phyloP scores from a whole-genome alignment of 2,329 filamentous ascomycete genomes.

The Scleromitrula shiraiana region DNA sequence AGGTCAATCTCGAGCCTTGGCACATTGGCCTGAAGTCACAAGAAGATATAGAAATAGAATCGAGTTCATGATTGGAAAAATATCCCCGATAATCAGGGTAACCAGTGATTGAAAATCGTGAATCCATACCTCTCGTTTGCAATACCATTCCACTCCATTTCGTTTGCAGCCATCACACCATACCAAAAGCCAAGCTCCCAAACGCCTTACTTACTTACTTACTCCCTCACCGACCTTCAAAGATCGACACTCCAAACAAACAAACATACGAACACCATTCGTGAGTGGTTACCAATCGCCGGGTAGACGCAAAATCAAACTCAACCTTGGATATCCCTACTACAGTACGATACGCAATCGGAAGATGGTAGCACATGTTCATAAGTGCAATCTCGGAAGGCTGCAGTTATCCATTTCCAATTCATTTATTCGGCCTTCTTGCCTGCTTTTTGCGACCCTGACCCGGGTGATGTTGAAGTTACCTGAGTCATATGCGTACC shows the following conservation, averaged over 20 bases:
- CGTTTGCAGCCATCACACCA: background rate
- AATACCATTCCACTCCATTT: too few species aligned
- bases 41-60: too few species aligned
- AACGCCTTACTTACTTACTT: too few species aligned
- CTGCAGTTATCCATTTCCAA: slow-evolving; percentile 16
- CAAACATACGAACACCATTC: too few species aligned
- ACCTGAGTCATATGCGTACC: slow-evolving; percentile 25
- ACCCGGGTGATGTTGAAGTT: slow-evolving; percentile 15
- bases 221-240: too few species aligned
- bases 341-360: background rate
- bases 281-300: background rate
- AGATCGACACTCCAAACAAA: slow-evolving; percentile 1
- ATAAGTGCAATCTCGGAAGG: slow-evolving; percentile 16
- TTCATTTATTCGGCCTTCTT: slow-evolving; percentile 16
- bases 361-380: background rate
- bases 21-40: too few species aligned
- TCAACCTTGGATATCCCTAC: background rate
- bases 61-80: too few species aligned
- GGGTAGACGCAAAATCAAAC: background rate
- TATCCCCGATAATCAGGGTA: too few species aligned
- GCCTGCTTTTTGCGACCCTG: slow-evolving; percentile 11
- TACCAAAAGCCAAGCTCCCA: background rate
- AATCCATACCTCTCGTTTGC: too few species aligned
- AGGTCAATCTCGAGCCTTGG: too few species aligned
- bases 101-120: too few species aligned